Conservation (phyloP, 768 basidiomycete species). For the Plicaturopsis crispa region DNA sequence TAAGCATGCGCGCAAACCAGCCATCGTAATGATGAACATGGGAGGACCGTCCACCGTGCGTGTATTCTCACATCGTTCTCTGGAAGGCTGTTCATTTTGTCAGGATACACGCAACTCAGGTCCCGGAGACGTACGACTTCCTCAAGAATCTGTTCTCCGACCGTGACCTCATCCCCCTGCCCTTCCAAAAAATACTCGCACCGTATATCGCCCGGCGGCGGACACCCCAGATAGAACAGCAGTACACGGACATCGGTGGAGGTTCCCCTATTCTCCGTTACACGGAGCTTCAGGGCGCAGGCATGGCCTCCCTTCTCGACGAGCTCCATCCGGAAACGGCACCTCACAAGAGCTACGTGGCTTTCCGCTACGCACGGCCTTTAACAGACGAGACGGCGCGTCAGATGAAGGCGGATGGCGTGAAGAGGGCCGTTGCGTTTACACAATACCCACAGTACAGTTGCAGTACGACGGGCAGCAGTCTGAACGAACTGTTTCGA, state of each 20-base stretch:
- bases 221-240: conserved; percentile 88
- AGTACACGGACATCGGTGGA: conserved; percentile 92
- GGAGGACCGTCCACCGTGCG: conserved; percentile 90
- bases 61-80: conserved; percentile 10
- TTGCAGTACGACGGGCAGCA: conserved; percentile 97
- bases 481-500: conserved; percentile 86
- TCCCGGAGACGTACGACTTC: conserved; percentile 89
- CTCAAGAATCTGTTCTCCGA: conserved; percentile 88
- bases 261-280: conserved; percentile 94
- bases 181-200: conserved; percentile 83
- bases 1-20: conserved; percentile 28
- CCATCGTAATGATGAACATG: conserved; percentile 98
- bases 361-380: conserved; percentile 90
- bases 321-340: conserved; percentile 91
- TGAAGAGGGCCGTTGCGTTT: conserved; percentile 89
- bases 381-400: conserved; percentile 76
- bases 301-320: conserved; percentile 86
- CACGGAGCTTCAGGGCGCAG: conserved; percentile 81
- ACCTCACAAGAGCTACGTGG: conserved; percentile 93
- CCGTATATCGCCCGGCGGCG: conserved; percentile 85
- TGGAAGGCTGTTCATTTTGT: conserved; percentile 2
- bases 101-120: too few relatives aligned
- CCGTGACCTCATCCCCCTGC: conserved; percentile 90
- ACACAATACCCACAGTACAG: conserved; percentile 99
- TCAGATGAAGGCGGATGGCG: conserved; percentile 86